Evolutionary conservation across 495 filamentous ascomycete species (phyloP), one percentile per base, ranked within the genome.

Genomic region (Penicillium bialowiezense): DNA sequence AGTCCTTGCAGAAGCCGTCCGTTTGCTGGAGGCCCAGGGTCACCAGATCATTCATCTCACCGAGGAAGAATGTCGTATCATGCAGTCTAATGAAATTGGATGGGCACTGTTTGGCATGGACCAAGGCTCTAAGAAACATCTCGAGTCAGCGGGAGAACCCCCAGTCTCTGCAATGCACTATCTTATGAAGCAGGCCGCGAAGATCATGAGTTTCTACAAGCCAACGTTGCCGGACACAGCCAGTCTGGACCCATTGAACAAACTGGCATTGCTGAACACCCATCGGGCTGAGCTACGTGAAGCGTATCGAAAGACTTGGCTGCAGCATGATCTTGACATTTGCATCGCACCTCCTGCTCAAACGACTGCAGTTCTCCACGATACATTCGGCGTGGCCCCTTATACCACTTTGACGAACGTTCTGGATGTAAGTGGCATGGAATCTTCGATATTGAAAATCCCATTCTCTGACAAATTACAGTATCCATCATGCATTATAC

Each of bases 321-420:
- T 64, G 3, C 40, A 59, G 34, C 48, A 69, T 17, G 26, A 64
- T 14, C 56, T 78, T 23, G 73, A 79, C 62, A 65, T 63, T 1
- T 58, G 73, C 20, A 18, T 79, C 12, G 58, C 65, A 37, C 70
- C 73, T 3, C 56, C 62, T 35, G 66, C 70, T 19, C 68, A 73
- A 48, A 65, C 50, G 8, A 76, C 72, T 6, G 73, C 75, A 2
- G 63, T 71, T 13, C 51, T 59, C 24, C 76, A 79, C 54, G 74
- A 79, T 56, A 64, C 52, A 2, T 78, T 67, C 54, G 71, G 74
- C 1, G 29, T 71, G 17, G 49, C 67, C 15, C 45, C 65, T 3
- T 78, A 77, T 44, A 76, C 73, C 5, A 54, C 65, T 5, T 53
- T 76, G 13, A 55, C 64, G 52, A 77, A 77, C 55, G 31, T 65